Percentiles rank a stretch among this genome's conserved stretches.
These are phyloP conservation scores for Tilletia horrida DNA, from an alignment of 1,284 basidiomycete species.

Conservation along the genomic window DNA sequence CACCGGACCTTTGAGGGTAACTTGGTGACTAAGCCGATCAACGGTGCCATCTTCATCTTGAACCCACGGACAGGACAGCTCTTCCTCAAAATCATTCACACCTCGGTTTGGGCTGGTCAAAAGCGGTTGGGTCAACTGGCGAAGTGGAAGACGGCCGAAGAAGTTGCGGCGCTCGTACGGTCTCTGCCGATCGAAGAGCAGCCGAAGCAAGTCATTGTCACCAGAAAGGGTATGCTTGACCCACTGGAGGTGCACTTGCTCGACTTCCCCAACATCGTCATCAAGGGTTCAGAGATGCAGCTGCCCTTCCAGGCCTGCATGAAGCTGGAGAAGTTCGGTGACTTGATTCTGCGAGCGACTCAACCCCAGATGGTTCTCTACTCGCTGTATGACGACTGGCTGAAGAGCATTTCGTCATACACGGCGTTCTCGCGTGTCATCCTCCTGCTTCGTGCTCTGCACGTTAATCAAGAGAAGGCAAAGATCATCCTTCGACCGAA, in stretches of 20 bases:
- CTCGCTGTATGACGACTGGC: conserved; percentile 98
- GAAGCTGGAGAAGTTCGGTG: conserved; percentile 99
- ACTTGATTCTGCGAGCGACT: conserved; percentile 90
- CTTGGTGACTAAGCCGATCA: conserved; percentile 99
- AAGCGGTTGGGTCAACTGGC: conserved; percentile 99
- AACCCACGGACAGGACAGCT: conserved; percentile 97
- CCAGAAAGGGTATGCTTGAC: conserved; percentile 95
- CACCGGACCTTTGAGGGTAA: conserved; percentile 99
- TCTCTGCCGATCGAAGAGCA: conserved; percentile 98
- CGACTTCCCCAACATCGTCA: conserved; percentile 99
- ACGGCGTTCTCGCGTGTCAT: conserved; percentile 98
- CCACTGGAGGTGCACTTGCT: conserved; percentile 88
- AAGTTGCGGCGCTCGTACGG: conserved; percentile 94
- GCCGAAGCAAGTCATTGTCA: conserved; percentile 98
- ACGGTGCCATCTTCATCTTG: conserved; percentile 99
- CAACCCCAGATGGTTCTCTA: conserved; percentile 99
- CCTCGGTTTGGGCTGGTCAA: conserved; percentile 98
- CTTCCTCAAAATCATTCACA: conserved; percentile 99
- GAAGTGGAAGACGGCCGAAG: conserved; percentile 99
- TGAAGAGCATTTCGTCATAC: conserved; percentile 97
- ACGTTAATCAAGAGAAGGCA: conserved; percentile 99
- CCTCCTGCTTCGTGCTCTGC: conserved; percentile 86
- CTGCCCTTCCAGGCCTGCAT: conserved; percentile 98
- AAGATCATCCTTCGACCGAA: conserved; percentile 64
- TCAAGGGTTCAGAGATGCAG: conserved; percentile 97